Evolutionary conservation across 1,139 yeast genomes (phyloP).

Genomic region (Suhomyces anneliseae): DNA sequence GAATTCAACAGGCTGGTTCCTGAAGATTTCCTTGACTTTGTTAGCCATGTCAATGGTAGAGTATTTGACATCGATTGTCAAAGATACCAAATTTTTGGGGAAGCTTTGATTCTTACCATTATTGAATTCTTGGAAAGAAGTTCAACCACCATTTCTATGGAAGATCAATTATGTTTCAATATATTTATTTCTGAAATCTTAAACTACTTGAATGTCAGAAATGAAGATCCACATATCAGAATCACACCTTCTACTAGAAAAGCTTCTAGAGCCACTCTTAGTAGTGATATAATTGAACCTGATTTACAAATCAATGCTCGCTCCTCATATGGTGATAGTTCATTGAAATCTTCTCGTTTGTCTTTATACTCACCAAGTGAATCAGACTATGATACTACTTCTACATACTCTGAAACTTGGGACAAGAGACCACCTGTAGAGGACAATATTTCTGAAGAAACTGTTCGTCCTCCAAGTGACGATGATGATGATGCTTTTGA

Average conservation of each 20-base stretch:
- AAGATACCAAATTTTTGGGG: constrained; percentile 23
- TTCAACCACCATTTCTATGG: constrained; percentile 2
- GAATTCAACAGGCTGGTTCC: constrained; percentile 18
- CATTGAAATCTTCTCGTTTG: constrained; percentile 13
- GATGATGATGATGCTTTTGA: constrained; percentile 17
- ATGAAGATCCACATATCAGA: constrained; percentile 5
- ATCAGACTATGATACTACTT: constrained; percentile 1
- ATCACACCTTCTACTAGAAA: neutral
- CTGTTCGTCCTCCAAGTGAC: constrained; percentile 11
- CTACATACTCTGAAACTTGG: constrained; percentile 1
- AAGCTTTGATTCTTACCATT: constrained; percentile 21
- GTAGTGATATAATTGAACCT: neutral
- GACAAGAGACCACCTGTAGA: neutral
- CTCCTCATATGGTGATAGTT: constrained; percentile 7
- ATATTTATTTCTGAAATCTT: constrained; percentile 17
- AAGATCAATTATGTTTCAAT: constrained; percentile 14
- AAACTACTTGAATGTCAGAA: constrained; percentile 14
- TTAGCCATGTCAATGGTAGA: constrained; percentile 21
- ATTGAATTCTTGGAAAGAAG: constrained; percentile 12
- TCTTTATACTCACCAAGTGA: constrained; percentile 12
- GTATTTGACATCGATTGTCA: constrained; percentile 19
- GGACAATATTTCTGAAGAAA: constrained; percentile 8
- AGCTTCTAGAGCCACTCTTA: neutral
- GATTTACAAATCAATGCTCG: neutral
- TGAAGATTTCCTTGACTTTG: constrained; percentile 11